Percentiles rank a stretch among this genome's conserved stretches.
Conservation (phyloP, 176 grass and related monocot species). For the Pontederia paniculata region DNA sequence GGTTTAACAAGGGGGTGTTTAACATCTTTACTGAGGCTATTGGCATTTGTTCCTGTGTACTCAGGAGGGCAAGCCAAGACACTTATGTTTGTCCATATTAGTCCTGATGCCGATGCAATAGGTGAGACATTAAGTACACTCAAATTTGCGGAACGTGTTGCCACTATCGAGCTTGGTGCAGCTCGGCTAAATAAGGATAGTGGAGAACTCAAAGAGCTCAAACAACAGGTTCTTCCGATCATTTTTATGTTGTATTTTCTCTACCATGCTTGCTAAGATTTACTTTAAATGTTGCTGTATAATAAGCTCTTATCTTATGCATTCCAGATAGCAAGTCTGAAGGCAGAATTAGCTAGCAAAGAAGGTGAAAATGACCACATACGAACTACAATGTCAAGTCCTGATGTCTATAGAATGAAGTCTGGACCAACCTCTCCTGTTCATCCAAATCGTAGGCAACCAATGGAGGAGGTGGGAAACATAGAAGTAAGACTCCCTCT, state of each 20-base stretch:
- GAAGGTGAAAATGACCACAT: conserved; percentile 1
- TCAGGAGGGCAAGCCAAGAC: conserved; percentile 18
- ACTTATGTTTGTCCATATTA: conserved; percentile 17
- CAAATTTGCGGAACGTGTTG: conserved; percentile 19
- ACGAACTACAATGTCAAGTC: conserved; percentile 7
- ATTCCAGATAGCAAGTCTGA: conserved; percentile 9
- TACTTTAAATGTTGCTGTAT: not conserved
- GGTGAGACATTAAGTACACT: conserved; percentile 16
- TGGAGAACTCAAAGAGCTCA: conserved; percentile 15
- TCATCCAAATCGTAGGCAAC: not conserved
- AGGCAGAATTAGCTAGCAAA: conserved; percentile 10
- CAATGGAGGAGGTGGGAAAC: conserved; percentile 1
- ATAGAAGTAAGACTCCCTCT: not conserved
- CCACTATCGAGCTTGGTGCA: conserved; percentile 8
- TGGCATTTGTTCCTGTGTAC: not conserved
- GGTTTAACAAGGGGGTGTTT: not conserved
- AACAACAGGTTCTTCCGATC: conserved; percentile 3
- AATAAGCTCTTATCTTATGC: not conserved
- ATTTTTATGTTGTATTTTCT: not conserved
- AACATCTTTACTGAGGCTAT: not conserved
- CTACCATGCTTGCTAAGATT: not conserved
- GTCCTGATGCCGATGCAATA: conserved; percentile 5
- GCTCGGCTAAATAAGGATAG: conserved; percentile 8
- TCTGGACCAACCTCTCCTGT: conserved; percentile 1
- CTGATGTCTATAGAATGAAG: conserved; percentile 4